phyloP scores from a whole-genome alignment of 1,284 basidiomycete genomes.

The Trametes hirsuta region DNA sequence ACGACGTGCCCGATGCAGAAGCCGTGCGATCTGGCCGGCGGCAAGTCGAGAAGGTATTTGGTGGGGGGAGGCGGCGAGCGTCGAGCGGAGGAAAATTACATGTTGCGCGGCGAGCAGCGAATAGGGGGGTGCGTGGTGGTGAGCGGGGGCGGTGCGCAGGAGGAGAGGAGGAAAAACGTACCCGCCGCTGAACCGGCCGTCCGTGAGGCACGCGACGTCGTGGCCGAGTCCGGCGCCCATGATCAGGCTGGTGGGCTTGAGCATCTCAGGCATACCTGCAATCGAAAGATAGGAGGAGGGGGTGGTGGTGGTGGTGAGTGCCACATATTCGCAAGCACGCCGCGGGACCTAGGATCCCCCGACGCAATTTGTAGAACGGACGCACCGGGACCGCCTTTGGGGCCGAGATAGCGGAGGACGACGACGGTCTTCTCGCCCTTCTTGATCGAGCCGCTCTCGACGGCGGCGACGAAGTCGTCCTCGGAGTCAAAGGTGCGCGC shows the following conservation, averaged over 20 bases:
- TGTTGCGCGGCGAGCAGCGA: neutral
- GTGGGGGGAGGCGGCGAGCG: conserved; percentile 17
- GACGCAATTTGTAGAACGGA: neutral
- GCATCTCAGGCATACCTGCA: conserved; percentile 94
- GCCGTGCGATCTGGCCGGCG: conserved; percentile 69
- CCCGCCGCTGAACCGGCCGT: conserved; percentile 95
- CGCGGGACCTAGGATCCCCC: neutral
- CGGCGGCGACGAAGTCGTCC: conserved; percentile 79
- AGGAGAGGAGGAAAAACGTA: conserved; percentile 41
- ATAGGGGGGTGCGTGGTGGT: neutral
- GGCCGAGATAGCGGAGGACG: conserved; percentile 87
- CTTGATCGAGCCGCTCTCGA: conserved; percentile 80
- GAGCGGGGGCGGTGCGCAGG: neutral
- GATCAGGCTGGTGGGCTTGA: conserved; percentile 87
- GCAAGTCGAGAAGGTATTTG: neutral
- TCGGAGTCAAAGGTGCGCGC: conserved; percentile 87
- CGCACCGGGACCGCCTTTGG: conserved; percentile 86
- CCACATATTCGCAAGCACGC: neutral
- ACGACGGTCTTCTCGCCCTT: conserved; percentile 91
- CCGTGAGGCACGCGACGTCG: conserved; percentile 90
- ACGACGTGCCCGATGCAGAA: conserved; percentile 94
- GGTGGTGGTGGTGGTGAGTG: neutral
- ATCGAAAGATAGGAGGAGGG: neutral
- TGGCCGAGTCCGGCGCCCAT: conserved; percentile 94
- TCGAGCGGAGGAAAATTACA: neutral